Conservation (phyloP, 441 rosid species). For the Bocquillonia castaneifolia region DNA sequence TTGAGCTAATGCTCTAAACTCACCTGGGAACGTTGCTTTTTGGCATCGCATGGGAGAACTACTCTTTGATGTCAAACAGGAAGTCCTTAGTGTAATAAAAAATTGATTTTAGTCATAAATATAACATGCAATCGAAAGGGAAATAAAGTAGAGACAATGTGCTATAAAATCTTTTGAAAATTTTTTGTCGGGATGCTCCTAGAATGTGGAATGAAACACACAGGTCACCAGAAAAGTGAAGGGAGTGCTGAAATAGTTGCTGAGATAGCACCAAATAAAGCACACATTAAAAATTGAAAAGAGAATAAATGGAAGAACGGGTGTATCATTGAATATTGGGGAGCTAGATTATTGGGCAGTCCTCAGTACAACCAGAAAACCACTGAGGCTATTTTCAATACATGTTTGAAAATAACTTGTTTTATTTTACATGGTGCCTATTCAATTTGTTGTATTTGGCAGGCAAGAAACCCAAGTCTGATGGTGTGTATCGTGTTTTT, state of each 20-base stretch:
- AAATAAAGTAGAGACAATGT: too few relatives aligned
- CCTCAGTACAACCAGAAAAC: too few relatives aligned
- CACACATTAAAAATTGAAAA: too few relatives aligned
- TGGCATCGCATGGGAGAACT: background rate
- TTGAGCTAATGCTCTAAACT: too few relatives aligned
- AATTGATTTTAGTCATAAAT: background rate
- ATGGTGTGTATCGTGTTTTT: background rate
- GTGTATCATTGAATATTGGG: too few relatives aligned
- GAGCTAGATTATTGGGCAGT: too few relatives aligned
- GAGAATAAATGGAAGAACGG: too few relatives aligned
- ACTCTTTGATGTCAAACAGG: background rate
- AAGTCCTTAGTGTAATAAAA: background rate
- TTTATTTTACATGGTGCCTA: background rate
- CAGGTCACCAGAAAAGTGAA: too few relatives aligned
- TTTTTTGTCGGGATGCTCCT: background rate
- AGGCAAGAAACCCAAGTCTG: background rate
- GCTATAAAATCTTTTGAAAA: background rate
- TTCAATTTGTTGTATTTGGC: background rate
- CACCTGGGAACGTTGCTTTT: background rate
- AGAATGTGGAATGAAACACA: background rate
- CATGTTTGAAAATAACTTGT: background rate
- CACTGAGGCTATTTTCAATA: too few relatives aligned
- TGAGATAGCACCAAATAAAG: too few relatives aligned
- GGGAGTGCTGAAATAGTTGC: too few relatives aligned
- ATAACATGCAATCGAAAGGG: background rate